Conservation (phyloP, 352 stramenopile species). For the Chrysophaeum taylorii region DNA sequence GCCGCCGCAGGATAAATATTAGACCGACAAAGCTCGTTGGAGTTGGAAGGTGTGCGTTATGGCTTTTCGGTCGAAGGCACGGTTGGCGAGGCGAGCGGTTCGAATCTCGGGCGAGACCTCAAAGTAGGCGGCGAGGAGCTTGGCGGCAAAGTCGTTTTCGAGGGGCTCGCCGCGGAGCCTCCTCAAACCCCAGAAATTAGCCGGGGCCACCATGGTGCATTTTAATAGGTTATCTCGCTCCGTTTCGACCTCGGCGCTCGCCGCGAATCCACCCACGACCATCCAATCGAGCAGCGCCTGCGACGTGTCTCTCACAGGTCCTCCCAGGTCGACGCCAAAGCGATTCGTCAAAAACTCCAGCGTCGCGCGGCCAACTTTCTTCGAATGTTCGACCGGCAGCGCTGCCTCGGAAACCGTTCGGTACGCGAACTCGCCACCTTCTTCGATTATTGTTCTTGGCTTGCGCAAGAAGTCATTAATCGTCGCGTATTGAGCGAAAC, state of each 20-base stretch:
- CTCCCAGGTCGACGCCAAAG: background rate
- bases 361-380: too few species aligned
- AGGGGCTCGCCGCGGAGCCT: background rate
- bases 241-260: background rate
- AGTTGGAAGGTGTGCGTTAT: too few species aligned
- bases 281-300: background rate
- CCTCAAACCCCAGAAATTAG: background rate
- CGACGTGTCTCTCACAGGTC: background rate
- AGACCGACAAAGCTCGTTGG: too few species aligned
- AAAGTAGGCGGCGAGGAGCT: constrained; percentile 1
- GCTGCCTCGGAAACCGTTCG: too few species aligned
- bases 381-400: too few species aligned
- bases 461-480: constrained; percentile 25
- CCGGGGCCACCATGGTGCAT: background rate
- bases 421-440: too few species aligned
- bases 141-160: constrained; percentile 2
- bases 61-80: too few species aligned
- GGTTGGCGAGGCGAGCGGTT: too few species aligned
- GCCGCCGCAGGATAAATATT: too few species aligned
- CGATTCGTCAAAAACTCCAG: background rate
- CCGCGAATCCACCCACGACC: background rate
- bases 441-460: too few species aligned
- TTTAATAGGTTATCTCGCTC: background rate
- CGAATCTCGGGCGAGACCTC: too few species aligned
- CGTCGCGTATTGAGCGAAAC: constrained; percentile 48